These are phyloP conservation scores for Pontederia crassipes DNA, from an alignment of 176 grass and related monocot genomes.

Conservation along the genomic window DNA sequence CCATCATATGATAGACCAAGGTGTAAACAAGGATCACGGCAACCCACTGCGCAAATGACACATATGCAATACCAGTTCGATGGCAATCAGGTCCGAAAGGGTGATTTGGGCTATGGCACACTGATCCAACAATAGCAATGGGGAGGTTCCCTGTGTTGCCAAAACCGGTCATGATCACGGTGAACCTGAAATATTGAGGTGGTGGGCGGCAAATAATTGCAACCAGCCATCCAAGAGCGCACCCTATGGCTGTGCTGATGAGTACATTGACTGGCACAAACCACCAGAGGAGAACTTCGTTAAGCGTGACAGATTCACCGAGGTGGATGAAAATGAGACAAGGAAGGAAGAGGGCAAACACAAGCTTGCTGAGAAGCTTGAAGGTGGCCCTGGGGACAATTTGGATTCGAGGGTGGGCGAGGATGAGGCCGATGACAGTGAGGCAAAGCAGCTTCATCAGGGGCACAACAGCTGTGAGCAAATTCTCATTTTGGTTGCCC, in stretches of 20 bases:
- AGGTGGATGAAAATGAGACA: conserved; percentile 85
- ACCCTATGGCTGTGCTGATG: conserved; percentile 65
- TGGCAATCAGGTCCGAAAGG: conserved; percentile 61
- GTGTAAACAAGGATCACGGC: conserved; percentile 90
- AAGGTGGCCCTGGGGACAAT: conserved; percentile 84
- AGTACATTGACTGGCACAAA: conserved; percentile 84
- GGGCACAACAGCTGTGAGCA: conserved; percentile 71
- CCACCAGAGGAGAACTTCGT: conserved; percentile 73
- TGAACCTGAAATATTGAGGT: conserved; percentile 56
- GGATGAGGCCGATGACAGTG: conserved; percentile 59
- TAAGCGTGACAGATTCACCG: conserved; percentile 53
- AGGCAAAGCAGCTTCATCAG: conserved; percentile 82
- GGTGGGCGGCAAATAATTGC: conserved; percentile 60
- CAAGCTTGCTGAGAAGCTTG: conserved; percentile 91
- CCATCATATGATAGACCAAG: conserved; percentile 96
- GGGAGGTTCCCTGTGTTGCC: conserved; percentile 90
- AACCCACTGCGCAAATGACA: conserved; percentile 88
- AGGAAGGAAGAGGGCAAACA: conserved; percentile 83
- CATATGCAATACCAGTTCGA: conserved; percentile 61
- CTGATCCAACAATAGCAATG: conserved; percentile 70
- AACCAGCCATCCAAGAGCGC: conserved; percentile 53
- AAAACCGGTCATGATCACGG: conserved; percentile 88
- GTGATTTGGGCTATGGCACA: conserved; percentile 67
- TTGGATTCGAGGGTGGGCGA: conserved; percentile 48
- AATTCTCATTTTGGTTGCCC: conserved; percentile 17